Percentiles rank a stretch among this genome's conserved stretches.
Conservation (phyloP, 2,329 filamentous ascomycete species). For the Colletotrichum sp. region DNA sequence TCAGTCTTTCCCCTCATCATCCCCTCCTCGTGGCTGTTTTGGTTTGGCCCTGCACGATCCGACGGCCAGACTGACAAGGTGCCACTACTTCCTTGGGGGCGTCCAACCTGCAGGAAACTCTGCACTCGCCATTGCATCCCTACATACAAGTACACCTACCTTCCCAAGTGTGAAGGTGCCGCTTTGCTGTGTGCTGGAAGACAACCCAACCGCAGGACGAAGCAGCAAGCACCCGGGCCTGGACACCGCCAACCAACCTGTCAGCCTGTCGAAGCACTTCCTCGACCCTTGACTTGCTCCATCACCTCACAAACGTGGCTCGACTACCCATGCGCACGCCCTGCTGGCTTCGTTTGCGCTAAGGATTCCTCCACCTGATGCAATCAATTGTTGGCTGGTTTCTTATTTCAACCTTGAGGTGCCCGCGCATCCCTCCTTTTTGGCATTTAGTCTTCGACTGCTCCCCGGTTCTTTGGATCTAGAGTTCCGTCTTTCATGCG, state of each 20-base stretch:
- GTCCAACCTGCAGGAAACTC: constrained; percentile 6
- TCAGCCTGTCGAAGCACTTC: neutral
- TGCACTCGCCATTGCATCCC: neutral
- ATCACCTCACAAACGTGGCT: constrained; percentile 2
- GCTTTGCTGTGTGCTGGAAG: neutral
- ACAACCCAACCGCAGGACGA: neutral
- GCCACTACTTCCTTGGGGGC: neutral
- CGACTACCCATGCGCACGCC: constrained; percentile 10
- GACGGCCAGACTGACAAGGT: constrained; percentile 1
- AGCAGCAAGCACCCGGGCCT: neutral
- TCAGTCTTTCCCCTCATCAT: neutral
- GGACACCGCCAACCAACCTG: neutral
- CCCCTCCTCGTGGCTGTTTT: neutral
- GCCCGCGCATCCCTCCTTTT: neutral
- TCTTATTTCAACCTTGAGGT: neutral
- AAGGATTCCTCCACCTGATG: neutral
- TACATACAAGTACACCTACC: constrained; percentile 9
- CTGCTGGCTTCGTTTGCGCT: neutral
- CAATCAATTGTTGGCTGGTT: neutral
- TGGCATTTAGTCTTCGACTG: neutral
- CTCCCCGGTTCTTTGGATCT: neutral
- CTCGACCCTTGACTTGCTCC: neutral
- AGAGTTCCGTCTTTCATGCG: neutral
- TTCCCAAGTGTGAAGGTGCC: neutral
- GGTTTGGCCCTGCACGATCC: neutral